Evolutionary conservation across 768 basidiomycete species (phyloP).

Genomic region (Tulasnella sp.): DNA sequence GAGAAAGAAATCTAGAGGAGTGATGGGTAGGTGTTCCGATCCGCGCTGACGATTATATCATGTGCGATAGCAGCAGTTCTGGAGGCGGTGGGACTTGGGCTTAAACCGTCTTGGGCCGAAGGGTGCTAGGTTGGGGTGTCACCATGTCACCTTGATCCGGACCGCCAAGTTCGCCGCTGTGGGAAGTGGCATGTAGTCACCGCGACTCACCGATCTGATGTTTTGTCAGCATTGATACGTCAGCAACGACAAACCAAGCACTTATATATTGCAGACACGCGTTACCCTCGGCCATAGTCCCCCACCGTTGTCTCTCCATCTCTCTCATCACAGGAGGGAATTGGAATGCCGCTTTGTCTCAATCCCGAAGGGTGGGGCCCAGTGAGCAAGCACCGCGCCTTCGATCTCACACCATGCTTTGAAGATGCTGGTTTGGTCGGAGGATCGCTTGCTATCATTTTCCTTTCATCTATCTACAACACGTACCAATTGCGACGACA

Average conservation of each 20-base stretch:
- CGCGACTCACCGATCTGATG: no score
- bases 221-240: no score
- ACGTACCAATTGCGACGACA: conserved; percentile 43
- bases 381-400: conserved; percentile 61
- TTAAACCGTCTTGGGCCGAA: background rate
- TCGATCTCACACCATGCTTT: conserved; percentile 81
- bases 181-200: background rate
- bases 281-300: background rate
- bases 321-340: background rate
- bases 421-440: conserved; percentile 73
- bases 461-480: conserved; percentile 51
- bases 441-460: conserved; percentile 52
- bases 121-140: background rate
- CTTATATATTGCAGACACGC: background rate
- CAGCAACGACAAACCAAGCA: background rate
- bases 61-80: background rate
- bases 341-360: conserved; percentile 23
- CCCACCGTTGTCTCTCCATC: background rate
- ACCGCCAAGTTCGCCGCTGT: background rate
- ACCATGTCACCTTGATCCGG: no score
- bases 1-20: conserved; percentile 14
- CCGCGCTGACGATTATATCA: background rate
- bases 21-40: conserved; percentile 11
- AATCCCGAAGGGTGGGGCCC: conserved; percentile 64
- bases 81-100: background rate